These are phyloP conservation scores for Oldenlandia corymbosa DNA, from an alignment of 257 asterid species.

Conservation along the genomic window DNA sequence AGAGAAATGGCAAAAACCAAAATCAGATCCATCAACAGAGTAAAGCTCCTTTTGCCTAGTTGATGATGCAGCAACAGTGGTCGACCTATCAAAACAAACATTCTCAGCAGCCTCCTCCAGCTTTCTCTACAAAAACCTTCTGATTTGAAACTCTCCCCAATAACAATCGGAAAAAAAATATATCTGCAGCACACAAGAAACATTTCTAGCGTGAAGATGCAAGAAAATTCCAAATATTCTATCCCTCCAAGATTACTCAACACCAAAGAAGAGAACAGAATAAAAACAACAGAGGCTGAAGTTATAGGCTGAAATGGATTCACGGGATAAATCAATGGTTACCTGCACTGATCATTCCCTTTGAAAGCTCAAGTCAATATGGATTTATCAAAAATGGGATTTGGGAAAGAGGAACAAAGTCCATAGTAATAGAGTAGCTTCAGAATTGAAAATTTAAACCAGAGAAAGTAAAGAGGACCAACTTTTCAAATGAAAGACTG, in stretches of 20 bases:
- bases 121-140: conserved; percentile 15
- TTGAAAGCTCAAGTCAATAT: neutral
- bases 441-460: neutral
- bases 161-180: neutral
- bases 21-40: conserved; percentile 8
- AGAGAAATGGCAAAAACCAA: conserved; percentile 4
- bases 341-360: neutral
- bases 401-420: too few species aligned
- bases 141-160: conserved; percentile 11
- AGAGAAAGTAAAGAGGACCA: neutral
- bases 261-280: too few species aligned
- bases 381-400: neutral
- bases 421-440: too few species aligned
- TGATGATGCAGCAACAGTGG: neutral
- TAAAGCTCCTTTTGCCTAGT: conserved; percentile 5
- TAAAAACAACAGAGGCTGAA: neutral
- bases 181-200: conserved; percentile 10
- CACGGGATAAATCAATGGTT: neutral
- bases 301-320: neutral
- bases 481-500: neutral
- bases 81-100: neutral
- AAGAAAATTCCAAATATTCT: neutral
- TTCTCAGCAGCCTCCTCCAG: conserved; percentile 7
- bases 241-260: neutral
- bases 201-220: neutral